Percentiles rank a stretch among this genome's conserved stretches.
phyloP scores from a whole-genome alignment of 371 early-diverging fungal species.

The Haplosporangium sp. region DNA sequence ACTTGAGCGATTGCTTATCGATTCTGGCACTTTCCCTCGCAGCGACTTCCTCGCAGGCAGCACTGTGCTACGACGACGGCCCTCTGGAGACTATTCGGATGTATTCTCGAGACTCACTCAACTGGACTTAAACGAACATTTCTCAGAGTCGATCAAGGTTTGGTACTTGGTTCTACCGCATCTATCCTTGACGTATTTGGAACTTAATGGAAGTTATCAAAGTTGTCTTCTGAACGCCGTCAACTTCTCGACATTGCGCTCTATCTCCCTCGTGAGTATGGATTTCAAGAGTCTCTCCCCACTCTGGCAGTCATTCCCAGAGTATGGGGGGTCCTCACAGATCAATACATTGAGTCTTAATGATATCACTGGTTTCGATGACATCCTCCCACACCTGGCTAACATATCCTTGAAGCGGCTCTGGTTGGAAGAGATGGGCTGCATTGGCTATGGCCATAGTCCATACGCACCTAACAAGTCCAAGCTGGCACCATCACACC shows the following conservation, averaged over 20 bases:
- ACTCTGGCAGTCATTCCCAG: conserved; percentile 7
- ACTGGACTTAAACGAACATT: background rate
- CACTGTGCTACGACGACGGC: background rate
- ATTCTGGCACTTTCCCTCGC: background rate
- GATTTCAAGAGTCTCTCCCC: background rate
- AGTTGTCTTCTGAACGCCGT: background rate
- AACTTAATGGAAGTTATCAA: background rate
- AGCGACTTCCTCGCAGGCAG: background rate
- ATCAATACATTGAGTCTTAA: conserved; percentile 4
- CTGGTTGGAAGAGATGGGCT: conserved; percentile 8
- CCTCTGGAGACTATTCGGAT: background rate
- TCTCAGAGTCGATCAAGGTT: background rate
- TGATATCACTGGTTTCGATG: background rate
- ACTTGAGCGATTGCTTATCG: conserved; percentile 11
- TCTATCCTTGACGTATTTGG: conserved; percentile 10
- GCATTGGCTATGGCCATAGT: background rate
- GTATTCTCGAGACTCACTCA: conserved; percentile 4
- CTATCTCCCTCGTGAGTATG: background rate
- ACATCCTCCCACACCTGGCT: background rate
- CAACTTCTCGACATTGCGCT: conserved; percentile 6
- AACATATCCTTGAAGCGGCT: conserved; percentile 10
- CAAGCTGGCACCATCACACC: background rate
- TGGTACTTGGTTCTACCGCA: conserved; percentile 3
- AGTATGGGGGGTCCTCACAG: conserved; percentile 1
- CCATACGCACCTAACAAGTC: background rate